Percentiles rank a stretch among this genome's conserved stretches.
Evolutionary conservation across 179 eudicot genomes (phyloP).

Genomic region (Actinidia arguta): DNA sequence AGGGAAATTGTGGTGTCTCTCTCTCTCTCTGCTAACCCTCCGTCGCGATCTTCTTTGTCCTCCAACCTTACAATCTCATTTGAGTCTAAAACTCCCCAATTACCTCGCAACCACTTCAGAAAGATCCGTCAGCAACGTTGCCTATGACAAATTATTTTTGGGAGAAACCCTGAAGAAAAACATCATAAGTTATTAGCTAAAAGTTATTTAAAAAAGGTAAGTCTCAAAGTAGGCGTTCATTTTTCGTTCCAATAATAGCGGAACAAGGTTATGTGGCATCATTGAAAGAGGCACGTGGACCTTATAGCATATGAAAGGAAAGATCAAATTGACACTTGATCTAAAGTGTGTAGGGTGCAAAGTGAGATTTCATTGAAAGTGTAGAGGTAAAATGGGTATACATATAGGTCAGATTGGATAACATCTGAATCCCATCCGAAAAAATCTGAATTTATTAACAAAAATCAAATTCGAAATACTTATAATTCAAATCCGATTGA

Average conservation of each 20-base stretch:
- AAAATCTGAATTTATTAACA: too few species aligned
- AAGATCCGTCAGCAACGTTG: not conserved
- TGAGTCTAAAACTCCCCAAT: constrained; percentile 13
- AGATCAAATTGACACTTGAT: too few species aligned
- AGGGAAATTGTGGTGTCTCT: not conserved
- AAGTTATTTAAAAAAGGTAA: not conserved
- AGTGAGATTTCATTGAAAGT: too few species aligned
- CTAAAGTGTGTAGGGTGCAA: too few species aligned
- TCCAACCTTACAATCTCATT: constrained; percentile 1
- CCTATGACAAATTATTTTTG: not conserved
- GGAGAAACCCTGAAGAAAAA: constrained; percentile 20
- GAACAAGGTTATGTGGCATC: not conserved
- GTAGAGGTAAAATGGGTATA: too few species aligned
- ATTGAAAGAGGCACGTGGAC: too few species aligned
- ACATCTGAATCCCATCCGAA: too few species aligned
- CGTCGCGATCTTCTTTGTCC: not conserved
- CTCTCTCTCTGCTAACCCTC: constrained; percentile 15
- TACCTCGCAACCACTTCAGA: not conserved
- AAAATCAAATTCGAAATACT: too few species aligned
- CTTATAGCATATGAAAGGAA: too few species aligned
- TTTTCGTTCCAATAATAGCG: not conserved
- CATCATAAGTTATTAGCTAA: not conserved
- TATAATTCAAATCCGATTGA: too few species aligned
- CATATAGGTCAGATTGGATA: too few species aligned
- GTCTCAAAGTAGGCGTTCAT: not conserved